phyloP scores from a whole-genome alignment of 495 filamentous ascomycete species.

The Podospora pseudopauciseta region DNA sequence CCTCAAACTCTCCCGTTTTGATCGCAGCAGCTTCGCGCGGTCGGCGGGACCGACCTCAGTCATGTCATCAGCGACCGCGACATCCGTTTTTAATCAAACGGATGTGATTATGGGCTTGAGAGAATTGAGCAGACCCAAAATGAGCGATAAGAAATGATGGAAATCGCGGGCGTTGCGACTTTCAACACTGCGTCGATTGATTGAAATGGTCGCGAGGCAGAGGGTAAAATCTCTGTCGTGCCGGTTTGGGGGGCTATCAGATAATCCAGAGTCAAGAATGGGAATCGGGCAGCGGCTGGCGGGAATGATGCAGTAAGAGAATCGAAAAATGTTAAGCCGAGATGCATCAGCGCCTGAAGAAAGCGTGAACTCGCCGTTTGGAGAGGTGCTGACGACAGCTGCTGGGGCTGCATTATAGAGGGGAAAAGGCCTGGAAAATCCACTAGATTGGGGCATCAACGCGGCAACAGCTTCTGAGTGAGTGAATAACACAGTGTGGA shows the following conservation, averaged over 20 bases:
- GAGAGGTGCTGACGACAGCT: conserved; percentile 15
- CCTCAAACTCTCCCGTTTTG: conserved; percentile 50
- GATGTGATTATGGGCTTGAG: conserved; percentile 38
- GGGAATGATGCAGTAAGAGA: conserved; percentile 13
- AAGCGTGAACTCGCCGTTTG: conserved; percentile 8
- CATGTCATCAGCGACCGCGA: conserved; percentile 55
- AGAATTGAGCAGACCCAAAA: conserved; percentile 32
- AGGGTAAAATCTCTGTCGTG: conserved; percentile 35
- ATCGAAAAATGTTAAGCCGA: conserved; percentile 32
- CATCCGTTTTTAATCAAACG: conserved; percentile 58
- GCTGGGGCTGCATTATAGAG: conserved; percentile 11
- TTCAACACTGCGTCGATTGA: conserved; percentile 34
- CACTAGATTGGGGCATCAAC: not conserved
- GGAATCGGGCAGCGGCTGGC: conserved; percentile 11
- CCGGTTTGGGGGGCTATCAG: conserved; percentile 25
- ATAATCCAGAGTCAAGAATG: conserved; percentile 7
- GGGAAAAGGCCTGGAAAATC: conserved; percentile 13
- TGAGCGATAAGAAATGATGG: conserved; percentile 46
- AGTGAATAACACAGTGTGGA: conserved; percentile 16
- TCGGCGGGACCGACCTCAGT: conserved; percentile 55
- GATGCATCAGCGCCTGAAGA: conserved; percentile 21
- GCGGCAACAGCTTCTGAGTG: not conserved
- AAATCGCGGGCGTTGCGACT: conserved; percentile 68
- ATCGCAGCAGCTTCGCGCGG: conserved; percentile 53
- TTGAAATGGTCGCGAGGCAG: conserved; percentile 19